These are phyloP conservation scores for Gossypium arboreum DNA, from an alignment of 345 rosid genomes.

Conservation along the genomic window DNA sequence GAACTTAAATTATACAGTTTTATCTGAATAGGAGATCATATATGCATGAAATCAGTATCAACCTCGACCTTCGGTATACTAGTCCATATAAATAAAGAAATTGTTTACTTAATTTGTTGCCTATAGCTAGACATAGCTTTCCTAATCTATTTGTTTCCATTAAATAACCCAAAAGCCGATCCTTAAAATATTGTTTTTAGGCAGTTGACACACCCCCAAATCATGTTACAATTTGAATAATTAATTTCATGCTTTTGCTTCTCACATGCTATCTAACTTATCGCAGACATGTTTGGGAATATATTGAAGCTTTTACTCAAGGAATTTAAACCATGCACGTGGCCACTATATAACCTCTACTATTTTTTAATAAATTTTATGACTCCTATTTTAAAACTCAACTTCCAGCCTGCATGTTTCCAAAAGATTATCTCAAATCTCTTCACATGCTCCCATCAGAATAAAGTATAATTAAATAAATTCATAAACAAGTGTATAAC, in stretches of 20 bases:
- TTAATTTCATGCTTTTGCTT: background rate
- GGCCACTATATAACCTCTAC: slow-evolving; percentile 10
- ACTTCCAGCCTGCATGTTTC: background rate
- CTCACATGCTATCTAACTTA: background rate
- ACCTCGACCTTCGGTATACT: background rate
- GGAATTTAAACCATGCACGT: slow-evolving; percentile 10
- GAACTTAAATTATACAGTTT: background rate
- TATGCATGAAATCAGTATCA: background rate
- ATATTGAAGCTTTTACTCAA: background rate
- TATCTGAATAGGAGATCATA: background rate
- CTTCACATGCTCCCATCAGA: slow-evolving; percentile 17
- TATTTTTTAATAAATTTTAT: too few species aligned
- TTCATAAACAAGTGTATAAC: background rate
- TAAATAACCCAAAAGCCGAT: background rate
- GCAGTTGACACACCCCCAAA: slow-evolving; percentile 1
- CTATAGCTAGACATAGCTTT: background rate
- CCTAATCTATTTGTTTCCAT: background rate
- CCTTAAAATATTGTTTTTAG: slow-evolving; percentile 1
- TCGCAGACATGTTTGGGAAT: slow-evolving; percentile 4
- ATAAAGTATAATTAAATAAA: background rate
- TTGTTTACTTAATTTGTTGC: background rate
- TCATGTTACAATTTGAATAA: background rate
- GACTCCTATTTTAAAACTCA: background rate
- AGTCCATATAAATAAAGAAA: background rate
- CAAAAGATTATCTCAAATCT: slow-evolving; percentile 8